A percentile compares a stretch with the other conserved stretches of the same genome.
phyloP scores from a whole-genome alignment of 2,329 filamentous ascomycete genomes.

The Fusarium solani-melongenae region DNA sequence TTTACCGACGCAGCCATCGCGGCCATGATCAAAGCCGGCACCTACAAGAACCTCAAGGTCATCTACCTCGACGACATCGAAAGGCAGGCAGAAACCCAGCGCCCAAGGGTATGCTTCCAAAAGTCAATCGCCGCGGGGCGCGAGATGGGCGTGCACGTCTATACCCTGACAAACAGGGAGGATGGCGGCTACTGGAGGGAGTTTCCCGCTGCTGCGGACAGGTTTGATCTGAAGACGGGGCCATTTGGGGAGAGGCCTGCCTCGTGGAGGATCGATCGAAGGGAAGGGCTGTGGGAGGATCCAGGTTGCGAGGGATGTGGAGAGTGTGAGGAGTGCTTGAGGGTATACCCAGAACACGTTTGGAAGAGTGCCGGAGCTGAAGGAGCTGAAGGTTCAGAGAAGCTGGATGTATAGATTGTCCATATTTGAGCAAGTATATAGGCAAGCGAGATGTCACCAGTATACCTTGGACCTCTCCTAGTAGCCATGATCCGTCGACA shows the following conservation, averaged over 20 bases:
- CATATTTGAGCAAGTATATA: neutral
- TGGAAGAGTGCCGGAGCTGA: slow-evolving; percentile 8
- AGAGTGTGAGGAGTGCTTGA: slow-evolving; percentile 18
- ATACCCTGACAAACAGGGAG: slow-evolving; percentile 19
- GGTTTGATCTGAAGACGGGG: slow-evolving; percentile 27
- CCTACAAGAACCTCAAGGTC: slow-evolving; percentile 3
- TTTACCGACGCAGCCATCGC: slow-evolving; percentile 11
- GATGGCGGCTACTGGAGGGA: slow-evolving; percentile 24
- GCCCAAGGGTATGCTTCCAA: neutral
- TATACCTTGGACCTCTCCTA: neutral
- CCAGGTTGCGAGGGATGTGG: slow-evolving; percentile 26
- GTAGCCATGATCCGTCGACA: neutral
- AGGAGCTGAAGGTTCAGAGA: neutral
- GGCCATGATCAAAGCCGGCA: neutral
- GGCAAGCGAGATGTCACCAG: neutral
- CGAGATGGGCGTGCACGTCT: slow-evolving; percentile 13
- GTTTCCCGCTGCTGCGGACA: slow-evolving; percentile 22
- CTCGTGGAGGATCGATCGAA: slow-evolving; percentile 10
- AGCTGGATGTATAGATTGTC: neutral
- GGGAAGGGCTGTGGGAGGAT: slow-evolving; percentile 20
- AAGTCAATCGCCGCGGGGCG: slow-evolving; percentile 13
- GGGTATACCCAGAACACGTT: slow-evolving; percentile 23
- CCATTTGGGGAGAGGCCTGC: slow-evolving; percentile 17
- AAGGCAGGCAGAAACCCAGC: neutral
- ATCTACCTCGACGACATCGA: slow-evolving; percentile 25